Evolutionary conservation across 164 flowering plant genomes (phyloP), one percentile per base, ranked within the genome.

Genomic region (Tinospora cordifolia): DNA sequence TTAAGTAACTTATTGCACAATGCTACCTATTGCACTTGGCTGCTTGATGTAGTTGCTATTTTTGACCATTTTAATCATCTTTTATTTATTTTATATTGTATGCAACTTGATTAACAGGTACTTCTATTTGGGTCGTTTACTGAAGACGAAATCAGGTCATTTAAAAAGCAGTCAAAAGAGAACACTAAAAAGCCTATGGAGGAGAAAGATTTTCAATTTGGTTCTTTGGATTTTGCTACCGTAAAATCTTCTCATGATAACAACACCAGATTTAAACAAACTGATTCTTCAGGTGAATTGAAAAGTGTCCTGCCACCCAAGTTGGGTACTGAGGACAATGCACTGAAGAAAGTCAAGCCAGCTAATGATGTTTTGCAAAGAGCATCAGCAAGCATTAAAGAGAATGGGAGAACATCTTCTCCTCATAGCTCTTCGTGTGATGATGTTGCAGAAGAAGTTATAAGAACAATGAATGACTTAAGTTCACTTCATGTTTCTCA

Each of bases 41-140:
- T 24, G 38, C 17, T 46, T 58, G 3, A 47, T 69, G 62, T 21
- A 44, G 12, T 59, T 54, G 17, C 39, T 66, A 11, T 69, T 30
- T 25, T 30, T 34, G 40, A 65, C 11, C 65, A 63, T 63, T 41
- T 14, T 6, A 71, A 51, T 4, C 34, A 62, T 30, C 36, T 51
- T 67, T 44, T 4, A 24, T 10, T 67, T 21, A 54, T 54, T 54
- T 54, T 25, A 54, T 10, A 19, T 54, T 21, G 21, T 54, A 8
- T 54, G 60, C 6, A 10, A 54, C 6, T 54, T 54, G 60, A 54
- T 22, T 54, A 19, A 11, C 81, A 88, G 96, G 77, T 84, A 59
- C 27, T 92, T n/a, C 21, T 87, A 54, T 90, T 90, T 84, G 98
- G 98, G 64, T 90, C 98, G 62, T 89, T 90, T 68, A 86, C 87